A percentile compares a stretch with the other conserved stretches of the same genome.
These are phyloP conservation scores for Artomyces pyxidatus DNA, from an alignment of 768 basidiomycete genomes.

Conservation along the genomic window DNA sequence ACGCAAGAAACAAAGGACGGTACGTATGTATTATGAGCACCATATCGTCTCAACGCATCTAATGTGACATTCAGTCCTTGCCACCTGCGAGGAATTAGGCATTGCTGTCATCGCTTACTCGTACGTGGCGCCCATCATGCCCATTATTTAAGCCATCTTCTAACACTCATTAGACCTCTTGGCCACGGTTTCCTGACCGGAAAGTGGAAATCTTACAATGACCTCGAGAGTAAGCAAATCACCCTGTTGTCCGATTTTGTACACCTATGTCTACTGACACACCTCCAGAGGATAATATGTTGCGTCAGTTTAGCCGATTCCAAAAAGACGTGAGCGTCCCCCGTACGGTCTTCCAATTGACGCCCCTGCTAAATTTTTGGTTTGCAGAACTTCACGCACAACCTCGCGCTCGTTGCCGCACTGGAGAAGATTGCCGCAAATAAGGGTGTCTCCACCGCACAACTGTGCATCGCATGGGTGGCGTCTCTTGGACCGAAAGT, in stretches of 20 bases:
- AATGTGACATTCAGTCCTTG: slow-evolving; percentile 31
- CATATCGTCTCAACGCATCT: not conserved
- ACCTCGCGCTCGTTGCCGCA: slow-evolving; percentile 34
- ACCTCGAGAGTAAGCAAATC: slow-evolving; percentile 18
- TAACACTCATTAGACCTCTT: slow-evolving; percentile 26
- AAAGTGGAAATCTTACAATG: slow-evolving; percentile 28
- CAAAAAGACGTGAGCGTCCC: slow-evolving; percentile 24
- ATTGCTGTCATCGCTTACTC: slow-evolving; percentile 55
- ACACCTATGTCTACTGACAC: not conserved
- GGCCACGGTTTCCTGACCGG: slow-evolving; percentile 49
- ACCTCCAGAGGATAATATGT: slow-evolving; percentile 26
- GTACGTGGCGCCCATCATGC: not conserved
- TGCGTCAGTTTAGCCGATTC: slow-evolving; percentile 28
- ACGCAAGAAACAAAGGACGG: slow-evolving; percentile 43
- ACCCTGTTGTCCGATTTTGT: not conserved
- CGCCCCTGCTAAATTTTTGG: slow-evolving; percentile 7
- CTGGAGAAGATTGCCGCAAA: slow-evolving; percentile 32
- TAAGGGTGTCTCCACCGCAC: slow-evolving; percentile 34
- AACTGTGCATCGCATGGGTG: slow-evolving; percentile 34
- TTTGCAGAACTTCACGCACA: slow-evolving; percentile 31
- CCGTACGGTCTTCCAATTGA: slow-evolving; percentile 11
- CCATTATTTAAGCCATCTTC: not conserved
- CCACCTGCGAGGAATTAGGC: slow-evolving; percentile 43
- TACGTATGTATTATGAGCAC: slow-evolving; percentile 9
- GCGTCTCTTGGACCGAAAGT: slow-evolving; percentile 27